These are phyloP conservation scores for Selaginella tamariscina DNA, from an alignment of 75 land plant species.

Conservation along the genomic window DNA sequence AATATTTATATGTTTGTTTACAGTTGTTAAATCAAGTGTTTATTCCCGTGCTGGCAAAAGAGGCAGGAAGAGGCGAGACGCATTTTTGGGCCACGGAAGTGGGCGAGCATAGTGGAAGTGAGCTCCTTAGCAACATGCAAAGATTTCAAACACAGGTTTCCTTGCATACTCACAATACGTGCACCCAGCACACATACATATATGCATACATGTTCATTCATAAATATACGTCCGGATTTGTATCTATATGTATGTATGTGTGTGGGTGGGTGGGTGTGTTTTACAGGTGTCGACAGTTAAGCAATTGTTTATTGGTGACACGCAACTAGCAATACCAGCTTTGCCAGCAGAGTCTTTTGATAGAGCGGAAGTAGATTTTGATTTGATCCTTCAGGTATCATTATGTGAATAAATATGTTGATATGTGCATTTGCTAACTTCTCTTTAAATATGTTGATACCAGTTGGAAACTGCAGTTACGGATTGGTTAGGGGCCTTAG, in stretches of 20 bases:
- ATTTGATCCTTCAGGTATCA: conserved; percentile 22
- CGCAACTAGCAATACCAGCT: conserved; percentile 16
- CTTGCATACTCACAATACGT: not conserved
- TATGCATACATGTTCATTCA: not conserved
- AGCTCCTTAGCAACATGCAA: conserved; percentile 29
- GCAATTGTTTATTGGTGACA: conserved; percentile 3
- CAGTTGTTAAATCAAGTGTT: conserved; percentile 24
- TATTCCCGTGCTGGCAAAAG: conserved; percentile 24
- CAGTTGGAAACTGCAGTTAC: conserved; percentile 22
- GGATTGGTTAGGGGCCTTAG: conserved; percentile 25
- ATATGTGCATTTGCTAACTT: not conserved
- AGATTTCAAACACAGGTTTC: conserved; percentile 24
- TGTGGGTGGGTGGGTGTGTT: too few relatives aligned
- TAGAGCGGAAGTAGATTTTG: conserved; percentile 23
- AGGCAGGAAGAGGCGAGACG: conserved; percentile 15
- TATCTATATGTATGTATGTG: not conserved
- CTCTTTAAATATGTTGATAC: not conserved
- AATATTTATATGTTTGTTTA: not conserved
- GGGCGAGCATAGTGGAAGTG: conserved; percentile 24
- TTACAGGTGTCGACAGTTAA: conserved; percentile 21
- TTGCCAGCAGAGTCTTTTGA: conserved; percentile 16
- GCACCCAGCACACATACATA: not conserved
- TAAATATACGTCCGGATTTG: not conserved
- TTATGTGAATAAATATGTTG: too few relatives aligned
- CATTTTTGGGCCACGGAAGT: conserved; percentile 20